These are phyloP conservation scores for Xylariaceae sp. DNA, from an alignment of 2,329 filamentous ascomycete genomes.

Conservation along the genomic window DNA sequence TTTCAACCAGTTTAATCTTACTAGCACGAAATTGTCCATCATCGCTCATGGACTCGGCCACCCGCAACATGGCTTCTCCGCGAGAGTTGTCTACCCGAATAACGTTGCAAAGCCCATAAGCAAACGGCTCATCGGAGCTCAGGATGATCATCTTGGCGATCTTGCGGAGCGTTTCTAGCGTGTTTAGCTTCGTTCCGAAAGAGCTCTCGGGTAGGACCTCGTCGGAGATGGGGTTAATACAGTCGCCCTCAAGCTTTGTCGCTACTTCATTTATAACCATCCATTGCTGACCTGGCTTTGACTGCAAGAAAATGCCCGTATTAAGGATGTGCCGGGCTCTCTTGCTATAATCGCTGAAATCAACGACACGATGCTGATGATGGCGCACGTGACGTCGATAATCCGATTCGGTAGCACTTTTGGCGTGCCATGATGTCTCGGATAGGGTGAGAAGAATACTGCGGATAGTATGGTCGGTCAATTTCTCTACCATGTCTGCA, in stretches of 20 bases:
- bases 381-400: too few relatives aligned
- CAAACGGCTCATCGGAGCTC: slow-evolving; percentile 3
- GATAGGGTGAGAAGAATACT: too few relatives aligned
- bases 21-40: too few relatives aligned
- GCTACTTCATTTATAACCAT: neutral
- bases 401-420: too few relatives aligned
- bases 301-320: slow-evolving; percentile 3
- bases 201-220: neutral
- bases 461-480: too few relatives aligned
- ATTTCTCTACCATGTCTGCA: too few relatives aligned
- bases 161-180: slow-evolving; percentile 6
- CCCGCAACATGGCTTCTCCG: neutral
- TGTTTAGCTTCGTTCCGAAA: slow-evolving; percentile 7
- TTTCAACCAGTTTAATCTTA: too few relatives aligned
- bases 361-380: too few relatives aligned
- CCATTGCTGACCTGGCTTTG: slow-evolving; percentile 1
- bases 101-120: neutral
- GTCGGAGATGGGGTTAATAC: neutral
- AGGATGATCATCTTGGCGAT: slow-evolving; percentile 6
- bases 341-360: slow-evolving; percentile 4
- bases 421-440: too few relatives aligned
- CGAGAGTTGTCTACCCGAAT: neutral
- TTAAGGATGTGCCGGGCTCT: slow-evolving; percentile 7
- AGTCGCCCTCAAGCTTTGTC: too few relatives aligned
- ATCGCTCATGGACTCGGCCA: slow-evolving; percentile 6